These are phyloP conservation scores for Hericium erinaceus DNA, from an alignment of 768 basidiomycete genomes.

Conservation along the genomic window DNA sequence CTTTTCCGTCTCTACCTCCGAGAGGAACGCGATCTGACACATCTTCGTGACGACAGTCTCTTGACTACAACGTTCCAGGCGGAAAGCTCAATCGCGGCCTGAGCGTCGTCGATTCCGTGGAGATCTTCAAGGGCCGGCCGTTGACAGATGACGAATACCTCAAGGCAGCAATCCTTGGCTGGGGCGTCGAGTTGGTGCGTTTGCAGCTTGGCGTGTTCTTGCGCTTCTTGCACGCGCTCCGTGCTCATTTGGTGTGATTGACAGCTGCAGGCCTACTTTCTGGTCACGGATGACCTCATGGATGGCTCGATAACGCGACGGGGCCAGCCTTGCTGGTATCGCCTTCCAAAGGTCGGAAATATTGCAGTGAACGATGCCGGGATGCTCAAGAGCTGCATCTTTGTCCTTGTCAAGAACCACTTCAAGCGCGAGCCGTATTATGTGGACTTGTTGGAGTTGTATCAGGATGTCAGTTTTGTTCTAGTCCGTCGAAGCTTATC, in stretches of 20 bases:
- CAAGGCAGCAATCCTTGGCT: conserved; percentile 82
- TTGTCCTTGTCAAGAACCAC: conserved; percentile 77
- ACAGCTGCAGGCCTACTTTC: conserved; percentile 94
- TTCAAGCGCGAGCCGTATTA: conserved; percentile 79
- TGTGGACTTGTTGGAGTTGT: conserved; percentile 81
- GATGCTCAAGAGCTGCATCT: conserved; percentile 93
- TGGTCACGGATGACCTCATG: conserved; percentile 96
- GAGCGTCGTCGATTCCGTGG: conserved; percentile 87
- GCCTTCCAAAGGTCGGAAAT: conserved; percentile 53
- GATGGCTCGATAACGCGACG: conserved; percentile 86
- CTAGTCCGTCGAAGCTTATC: not conserved
- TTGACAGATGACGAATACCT: conserved; percentile 80
- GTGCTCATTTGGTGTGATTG: not conserved
- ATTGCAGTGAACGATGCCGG: conserved; percentile 94
- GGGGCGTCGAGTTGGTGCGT: conserved; percentile 91
- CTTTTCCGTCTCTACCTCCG: not conserved
- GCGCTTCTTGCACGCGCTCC: not conserved
- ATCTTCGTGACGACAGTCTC: conserved; percentile 37
- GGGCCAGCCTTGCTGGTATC: conserved; percentile 93
- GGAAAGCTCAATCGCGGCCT: conserved; percentile 94
- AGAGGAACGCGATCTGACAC: not conserved
- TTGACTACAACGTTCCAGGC: conserved; percentile 89
- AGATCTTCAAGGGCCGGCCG: conserved; percentile 66
- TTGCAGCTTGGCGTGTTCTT: not conserved
- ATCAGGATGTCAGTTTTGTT: conserved; percentile 59